Percentiles rank a stretch among this genome's conserved stretches.
Evolutionary conservation across 495 filamentous ascomycete species (phyloP).

Genomic region (Amphirosellinia nigrospora): DNA sequence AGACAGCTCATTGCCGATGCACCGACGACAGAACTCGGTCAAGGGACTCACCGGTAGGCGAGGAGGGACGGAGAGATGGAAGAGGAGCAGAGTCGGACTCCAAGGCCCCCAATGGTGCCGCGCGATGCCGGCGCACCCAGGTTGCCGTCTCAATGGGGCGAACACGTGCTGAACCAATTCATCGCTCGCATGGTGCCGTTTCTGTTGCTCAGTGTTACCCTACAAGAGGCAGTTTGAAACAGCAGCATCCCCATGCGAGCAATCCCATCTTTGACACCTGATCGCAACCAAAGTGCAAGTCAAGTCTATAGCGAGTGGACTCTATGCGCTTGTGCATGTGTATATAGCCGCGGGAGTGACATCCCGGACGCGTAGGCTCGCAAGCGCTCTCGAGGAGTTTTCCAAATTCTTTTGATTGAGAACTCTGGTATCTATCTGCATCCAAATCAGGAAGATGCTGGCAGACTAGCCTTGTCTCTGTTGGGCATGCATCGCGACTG

Average conservation of each 20-base stretch:
- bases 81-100: not conserved
- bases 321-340: not conserved
- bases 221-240: slow-evolving; percentile 18
- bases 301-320: not conserved
- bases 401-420: slow-evolving; percentile 2
- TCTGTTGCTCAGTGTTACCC: slow-evolving; percentile 7
- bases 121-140: not conserved
- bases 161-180: slow-evolving; percentile 22
- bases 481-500: not conserved
- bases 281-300: not conserved
- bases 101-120: slow-evolving; percentile 12
- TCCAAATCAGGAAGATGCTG: not conserved
- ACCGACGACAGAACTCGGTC: slow-evolving; percentile 6
- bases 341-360: not conserved
- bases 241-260: not conserved
- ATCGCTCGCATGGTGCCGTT: not conserved
- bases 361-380: not conserved
- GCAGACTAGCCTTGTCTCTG: not conserved
- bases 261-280: not conserved
- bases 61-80: not conserved
- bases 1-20: not conserved
- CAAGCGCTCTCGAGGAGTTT: slow-evolving; percentile 4
- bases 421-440: not conserved
- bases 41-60: not conserved
- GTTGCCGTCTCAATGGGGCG: slow-evolving; percentile 14